Percentiles rank a stretch among this genome's conserved stretches.
Evolutionary conservation across 2,329 filamentous ascomycete species (phyloP).

Genomic region (Pochonia chlamydosporia): DNA sequence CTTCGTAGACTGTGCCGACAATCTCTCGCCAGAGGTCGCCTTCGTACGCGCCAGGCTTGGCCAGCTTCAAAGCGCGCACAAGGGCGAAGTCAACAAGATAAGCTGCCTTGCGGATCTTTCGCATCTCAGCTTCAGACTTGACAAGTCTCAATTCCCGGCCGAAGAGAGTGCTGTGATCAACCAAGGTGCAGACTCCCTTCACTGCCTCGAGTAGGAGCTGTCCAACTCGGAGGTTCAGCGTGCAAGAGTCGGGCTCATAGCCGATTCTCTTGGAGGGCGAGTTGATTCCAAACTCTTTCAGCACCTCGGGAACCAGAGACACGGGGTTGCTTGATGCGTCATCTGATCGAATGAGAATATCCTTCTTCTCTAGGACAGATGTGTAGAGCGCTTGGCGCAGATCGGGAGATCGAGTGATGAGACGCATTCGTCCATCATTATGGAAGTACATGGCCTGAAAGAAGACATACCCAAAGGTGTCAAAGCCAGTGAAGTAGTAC

Average conservation of each 20-base stretch:
- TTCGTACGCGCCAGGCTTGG: conserved; percentile 28
- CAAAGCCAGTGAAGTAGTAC: conserved; percentile 25
- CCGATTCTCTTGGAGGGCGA: too few relatives aligned
- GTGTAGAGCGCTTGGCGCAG: conserved; percentile 27
- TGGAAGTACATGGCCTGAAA: conserved; percentile 31
- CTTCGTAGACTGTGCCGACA: conserved; percentile 26
- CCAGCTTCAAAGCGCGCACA: conserved; percentile 25
- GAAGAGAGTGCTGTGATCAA: conserved; percentile 24
- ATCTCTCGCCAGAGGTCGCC: conserved; percentile 28
- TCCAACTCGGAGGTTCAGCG: too few relatives aligned
- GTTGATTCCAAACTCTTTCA: too few relatives aligned
- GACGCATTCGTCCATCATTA: conserved; percentile 22
- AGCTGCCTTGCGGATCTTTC: conserved; percentile 25
- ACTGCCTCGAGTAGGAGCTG: too few relatives aligned
- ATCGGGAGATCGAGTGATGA: conserved; percentile 24
- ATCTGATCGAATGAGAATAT: too few relatives aligned
- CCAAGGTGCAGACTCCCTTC: too few relatives aligned
- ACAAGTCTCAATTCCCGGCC: conserved; percentile 23
- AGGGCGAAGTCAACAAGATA: conserved; percentile 27
- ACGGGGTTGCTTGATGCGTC: too few relatives aligned
- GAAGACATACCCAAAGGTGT: conserved; percentile 30
- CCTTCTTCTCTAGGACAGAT: conserved; percentile 15
- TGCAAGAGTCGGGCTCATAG: too few relatives aligned
- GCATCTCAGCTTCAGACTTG: conserved; percentile 24
- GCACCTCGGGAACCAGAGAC: too few relatives aligned